Evolutionary conservation across 768 basidiomycete genomes (phyloP).

Genomic region (Mycena vitilis): DNA sequence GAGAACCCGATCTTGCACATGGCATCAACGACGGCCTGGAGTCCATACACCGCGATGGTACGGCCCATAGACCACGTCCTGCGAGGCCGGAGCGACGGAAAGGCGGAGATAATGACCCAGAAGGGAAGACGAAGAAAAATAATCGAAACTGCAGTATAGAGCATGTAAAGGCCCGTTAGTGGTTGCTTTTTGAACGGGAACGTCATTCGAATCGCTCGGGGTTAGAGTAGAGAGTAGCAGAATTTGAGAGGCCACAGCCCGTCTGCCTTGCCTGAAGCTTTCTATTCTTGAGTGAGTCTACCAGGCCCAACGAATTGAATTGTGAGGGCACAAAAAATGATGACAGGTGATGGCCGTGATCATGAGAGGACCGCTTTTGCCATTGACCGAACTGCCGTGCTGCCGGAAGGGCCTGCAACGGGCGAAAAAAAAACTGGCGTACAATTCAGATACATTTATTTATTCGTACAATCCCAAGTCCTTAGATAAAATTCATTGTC

Average conservation of each 20-base stretch:
- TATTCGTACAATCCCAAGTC: constrained; percentile 26
- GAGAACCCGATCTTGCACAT: constrained; percentile 21
- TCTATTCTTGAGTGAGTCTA: too few species aligned
- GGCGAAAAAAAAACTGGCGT: background rate
- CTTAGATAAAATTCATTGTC: background rate
- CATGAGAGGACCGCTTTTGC: too few species aligned
- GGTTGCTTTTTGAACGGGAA: constrained; percentile 30
- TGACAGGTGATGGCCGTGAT: too few species aligned
- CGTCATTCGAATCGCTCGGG: background rate
- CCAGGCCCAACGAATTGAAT: too few species aligned
- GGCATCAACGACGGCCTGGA: constrained; percentile 23
- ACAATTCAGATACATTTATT: background rate
- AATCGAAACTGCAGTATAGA: constrained; percentile 10
- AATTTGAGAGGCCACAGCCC: too few species aligned
- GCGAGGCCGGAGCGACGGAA: constrained; percentile 36
- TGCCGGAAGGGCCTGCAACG: too few species aligned
- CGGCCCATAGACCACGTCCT: constrained; percentile 28
- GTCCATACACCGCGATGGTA: constrained; percentile 28
- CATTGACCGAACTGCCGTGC: too few species aligned
- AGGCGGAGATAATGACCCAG: constrained; percentile 31
- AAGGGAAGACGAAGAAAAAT: constrained; percentile 34
- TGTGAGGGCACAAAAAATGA: too few species aligned
- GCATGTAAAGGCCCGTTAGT: constrained; percentile 32
- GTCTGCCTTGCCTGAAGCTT: too few species aligned
- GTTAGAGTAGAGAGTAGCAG: too few species aligned